Base-by-base conservation (phyloP, 192 early-diverging fungal genomes). In the Phycomyces blakesleeanus region DNA sequence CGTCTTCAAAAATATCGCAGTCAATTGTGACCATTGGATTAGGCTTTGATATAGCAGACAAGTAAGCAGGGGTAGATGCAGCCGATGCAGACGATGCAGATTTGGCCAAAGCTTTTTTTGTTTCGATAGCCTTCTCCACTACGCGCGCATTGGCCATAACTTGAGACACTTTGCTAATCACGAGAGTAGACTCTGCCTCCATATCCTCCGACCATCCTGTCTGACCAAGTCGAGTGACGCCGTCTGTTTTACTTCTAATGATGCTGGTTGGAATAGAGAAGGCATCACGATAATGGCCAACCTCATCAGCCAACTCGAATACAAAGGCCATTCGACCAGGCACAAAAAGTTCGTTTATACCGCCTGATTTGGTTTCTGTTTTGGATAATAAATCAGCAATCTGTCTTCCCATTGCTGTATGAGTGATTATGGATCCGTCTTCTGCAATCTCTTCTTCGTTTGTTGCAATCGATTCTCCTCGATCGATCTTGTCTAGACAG, bases 1-100 rank as follows among this genome's bases (percentile, higher is more conserved):
- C 93, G 57, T 92, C 93, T 7, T 83, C 89, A 84, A 96, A 96
- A 25, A 96, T 96, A 73, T 93, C 87, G 26, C 40, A 40, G 55
- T 51, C 27, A 26, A 39, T 83, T 81, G 15, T 75, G 79, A 20
- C 90, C 87, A 76, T 75, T 16, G 29, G 29, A 7, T 34, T 34
- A 2, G 77, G 68, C 18, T 66, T 63, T 10, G 69, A 40, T 21
- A 41, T 51, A 57, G n/a, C 29, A 34, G 29, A 7, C 29, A 69
- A 53, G 14, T 64, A 39, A 11, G 21, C 34, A n/a, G 68, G 53
- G 37, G 73, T 59, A 20, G 63, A 55, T 9, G 60, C 39, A 26
- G 64, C 50, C 59, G 53, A 64, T 21, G 53, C 50, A 16, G 67
- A 42, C 2, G 51, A 78, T 69, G 44, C 61, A 47, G 2, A 47